Base-by-base conservation (phyloP, 2,329 filamentous ascomycete species). In the Dothistroma pini region DNA sequence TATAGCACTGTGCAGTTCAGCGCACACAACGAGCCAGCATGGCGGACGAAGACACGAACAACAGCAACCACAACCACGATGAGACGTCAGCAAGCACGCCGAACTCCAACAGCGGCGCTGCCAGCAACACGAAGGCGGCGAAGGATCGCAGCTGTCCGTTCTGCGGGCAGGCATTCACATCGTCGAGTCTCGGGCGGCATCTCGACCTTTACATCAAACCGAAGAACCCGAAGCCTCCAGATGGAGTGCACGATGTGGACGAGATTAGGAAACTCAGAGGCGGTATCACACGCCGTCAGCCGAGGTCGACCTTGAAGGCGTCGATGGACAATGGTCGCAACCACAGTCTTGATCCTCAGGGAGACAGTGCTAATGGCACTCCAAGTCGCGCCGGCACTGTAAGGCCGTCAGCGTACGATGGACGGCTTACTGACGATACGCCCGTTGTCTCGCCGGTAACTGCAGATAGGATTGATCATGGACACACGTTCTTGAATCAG, bases 151-250 rank as follows among this genome's bases (percentile, higher is more conserved):
- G 82, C 66, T 97, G 93, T 75, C 90, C 88, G 38, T 97, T 91
- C 78, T 97, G 93, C 75, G 83, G 86, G 52, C 91, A 96, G 75
- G 83, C 89, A 7, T 97, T 97, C 74, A 97, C 93, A 16, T 97
- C 93, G 1, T 96, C 92, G 16, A 96, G 91, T 2, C 85, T 97
- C 57, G 93, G 93, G 54, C 89, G 93, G 51, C 93, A 97, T 77
- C 87, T 97, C 67, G 93, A 97, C 75, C 85, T 96, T 44, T 97
- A 96, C 75, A 93, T 97, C 71, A 93, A 92, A 72, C 89, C 92
- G 61, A 96, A 92, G 79, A 97, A 97, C 75, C 91, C 93, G 1
- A 95, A 93, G 76, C 83, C 88, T 1, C 80, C 89, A 7, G 93
- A 97, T 77, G 93, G 93, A 54, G 79, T 96, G 51, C 93, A 97